Conservation (phyloP, 2,329 filamentous ascomycete genomes). For the Phialophora verrucosa region DNA sequence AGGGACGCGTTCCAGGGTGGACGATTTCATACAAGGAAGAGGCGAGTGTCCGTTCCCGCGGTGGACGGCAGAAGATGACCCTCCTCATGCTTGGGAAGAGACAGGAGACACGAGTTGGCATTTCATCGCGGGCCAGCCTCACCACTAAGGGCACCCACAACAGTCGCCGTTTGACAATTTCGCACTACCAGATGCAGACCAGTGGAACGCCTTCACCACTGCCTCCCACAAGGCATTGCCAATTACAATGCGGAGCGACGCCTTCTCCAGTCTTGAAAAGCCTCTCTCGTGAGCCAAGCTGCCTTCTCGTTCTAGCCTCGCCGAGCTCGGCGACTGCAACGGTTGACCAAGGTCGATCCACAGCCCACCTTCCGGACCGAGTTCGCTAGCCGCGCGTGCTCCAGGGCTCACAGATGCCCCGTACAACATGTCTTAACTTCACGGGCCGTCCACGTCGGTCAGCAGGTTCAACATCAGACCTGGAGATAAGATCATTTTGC, state of each 20-base stretch:
- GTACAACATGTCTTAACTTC: not conserved
- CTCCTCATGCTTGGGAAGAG: constrained; percentile 26
- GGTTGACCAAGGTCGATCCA: not conserved
- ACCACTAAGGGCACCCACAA: constrained; percentile 1
- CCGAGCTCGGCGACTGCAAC: constrained; percentile 16
- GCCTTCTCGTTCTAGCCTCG: not conserved
- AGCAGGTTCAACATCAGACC: not conserved
- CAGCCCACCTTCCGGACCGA: not conserved
- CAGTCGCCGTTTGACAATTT: not conserved
- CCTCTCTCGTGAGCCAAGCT: not conserved
- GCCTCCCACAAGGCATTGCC: not conserved
- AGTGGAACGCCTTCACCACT: not conserved
- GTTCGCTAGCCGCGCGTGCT: not conserved
- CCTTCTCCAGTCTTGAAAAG: not conserved
- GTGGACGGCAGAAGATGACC: constrained; percentile 24
- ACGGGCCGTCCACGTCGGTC: not conserved
- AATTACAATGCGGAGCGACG: not conserved
- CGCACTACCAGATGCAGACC: not conserved
- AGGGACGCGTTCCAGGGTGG: constrained; percentile 26
- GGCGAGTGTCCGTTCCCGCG: constrained; percentile 30
- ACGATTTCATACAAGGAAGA: constrained; percentile 27
- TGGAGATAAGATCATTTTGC: not conserved
- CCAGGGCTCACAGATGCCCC: not conserved
- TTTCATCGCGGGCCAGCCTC: constrained; percentile 25
- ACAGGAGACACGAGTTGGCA: constrained; percentile 35